Percentiles rank a stretch among this genome's conserved stretches.
Evolutionary conservation across 805 yeast genomes (phyloP).

Genomic region (Wickerhamiella cacticola): DNA sequence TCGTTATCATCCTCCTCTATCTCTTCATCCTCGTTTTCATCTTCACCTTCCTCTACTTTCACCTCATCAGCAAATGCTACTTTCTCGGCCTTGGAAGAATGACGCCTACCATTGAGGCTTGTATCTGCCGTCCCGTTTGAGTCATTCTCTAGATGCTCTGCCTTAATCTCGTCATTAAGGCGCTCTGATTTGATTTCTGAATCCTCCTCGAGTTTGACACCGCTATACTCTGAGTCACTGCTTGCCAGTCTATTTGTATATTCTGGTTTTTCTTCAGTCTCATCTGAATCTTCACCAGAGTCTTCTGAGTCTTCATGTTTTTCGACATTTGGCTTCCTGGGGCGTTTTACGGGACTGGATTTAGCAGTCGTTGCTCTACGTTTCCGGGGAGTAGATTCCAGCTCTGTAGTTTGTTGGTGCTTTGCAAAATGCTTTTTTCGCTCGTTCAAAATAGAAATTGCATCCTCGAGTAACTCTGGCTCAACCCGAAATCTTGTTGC

Average conservation of each 20-base stretch:
- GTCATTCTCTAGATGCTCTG: too few relatives aligned
- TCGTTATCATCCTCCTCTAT: constrained; percentile 16
- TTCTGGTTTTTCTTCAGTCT: constrained; percentile 13
- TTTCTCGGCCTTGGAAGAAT: neutral
- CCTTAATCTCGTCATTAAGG: too few relatives aligned
- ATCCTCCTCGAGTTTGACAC: too few relatives aligned
- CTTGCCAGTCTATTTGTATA: too few relatives aligned
- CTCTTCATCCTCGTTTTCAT: constrained; percentile 12
- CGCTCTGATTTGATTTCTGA: too few relatives aligned
- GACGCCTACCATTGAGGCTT: too few relatives aligned
- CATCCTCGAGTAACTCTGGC: constrained; percentile 47
- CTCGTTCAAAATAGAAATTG: constrained; percentile 24
- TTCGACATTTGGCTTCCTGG: constrained; percentile 14
- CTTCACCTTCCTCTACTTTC: neutral
- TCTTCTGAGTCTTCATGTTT: constrained; percentile 14
- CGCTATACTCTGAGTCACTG: too few relatives aligned
- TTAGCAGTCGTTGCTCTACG: constrained; percentile 6
- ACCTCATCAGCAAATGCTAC: neutral
- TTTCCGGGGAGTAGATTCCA: constrained; percentile 16
- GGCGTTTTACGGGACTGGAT: constrained; percentile 14
- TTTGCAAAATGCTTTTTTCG: constrained; percentile 20
- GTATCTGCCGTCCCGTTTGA: too few relatives aligned
- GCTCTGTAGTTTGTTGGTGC: constrained; percentile 13
- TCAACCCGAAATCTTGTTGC: constrained; percentile 48
- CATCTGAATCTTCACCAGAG: neutral